Evolutionary conservation across 2,329 filamentous ascomycete genomes (phyloP).

Genomic region (Neopestalotiopsis sp.): DNA sequence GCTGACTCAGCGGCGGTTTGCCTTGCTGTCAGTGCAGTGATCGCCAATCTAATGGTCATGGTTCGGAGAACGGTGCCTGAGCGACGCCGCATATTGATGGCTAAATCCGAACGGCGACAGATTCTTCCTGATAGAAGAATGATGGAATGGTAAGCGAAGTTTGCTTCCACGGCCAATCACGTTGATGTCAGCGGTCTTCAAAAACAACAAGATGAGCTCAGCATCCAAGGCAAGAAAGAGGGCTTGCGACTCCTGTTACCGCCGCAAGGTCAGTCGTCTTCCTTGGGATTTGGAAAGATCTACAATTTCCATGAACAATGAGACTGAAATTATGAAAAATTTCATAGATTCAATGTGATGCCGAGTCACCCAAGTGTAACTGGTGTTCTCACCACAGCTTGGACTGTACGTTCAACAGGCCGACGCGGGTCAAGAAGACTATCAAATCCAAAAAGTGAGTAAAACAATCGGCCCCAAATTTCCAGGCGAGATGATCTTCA

Average conservation of each 20-base stretch:
- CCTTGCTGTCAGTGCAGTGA: not conserved
- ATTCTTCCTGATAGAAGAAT: not conserved
- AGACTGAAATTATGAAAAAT: not conserved
- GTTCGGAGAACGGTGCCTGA: not conserved
- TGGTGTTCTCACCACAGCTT: slow-evolving; percentile 17
- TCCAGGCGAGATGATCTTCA: not conserved
- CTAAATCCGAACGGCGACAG: not conserved
- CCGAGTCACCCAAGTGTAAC: slow-evolving; percentile 12
- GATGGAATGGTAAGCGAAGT: not conserved
- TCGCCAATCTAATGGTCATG: not conserved
- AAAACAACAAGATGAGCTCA: not conserved
- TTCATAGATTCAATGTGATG: slow-evolving; percentile 17
- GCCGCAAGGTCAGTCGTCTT: slow-evolving; percentile 11
- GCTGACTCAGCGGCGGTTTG: slow-evolving; percentile 9
- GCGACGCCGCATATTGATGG: not conserved
- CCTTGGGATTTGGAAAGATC: not conserved
- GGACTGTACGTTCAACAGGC: slow-evolving; percentile 16
- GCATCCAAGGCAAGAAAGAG: slow-evolving; percentile 14
- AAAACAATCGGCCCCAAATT: not conserved
- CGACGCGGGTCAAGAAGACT: not conserved
- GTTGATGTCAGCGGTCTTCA: not conserved
- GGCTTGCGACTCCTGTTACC: slow-evolving; percentile 19
- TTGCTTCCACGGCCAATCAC: not conserved
- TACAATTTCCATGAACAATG: not conserved
- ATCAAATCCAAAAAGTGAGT: slow-evolving; percentile 15